A percentile compares a stretch with the other conserved stretches of the same genome.
phyloP scores from a whole-genome alignment of 2,329 filamentous ascomycete species.

The Colletotrichum eleusines region DNA sequence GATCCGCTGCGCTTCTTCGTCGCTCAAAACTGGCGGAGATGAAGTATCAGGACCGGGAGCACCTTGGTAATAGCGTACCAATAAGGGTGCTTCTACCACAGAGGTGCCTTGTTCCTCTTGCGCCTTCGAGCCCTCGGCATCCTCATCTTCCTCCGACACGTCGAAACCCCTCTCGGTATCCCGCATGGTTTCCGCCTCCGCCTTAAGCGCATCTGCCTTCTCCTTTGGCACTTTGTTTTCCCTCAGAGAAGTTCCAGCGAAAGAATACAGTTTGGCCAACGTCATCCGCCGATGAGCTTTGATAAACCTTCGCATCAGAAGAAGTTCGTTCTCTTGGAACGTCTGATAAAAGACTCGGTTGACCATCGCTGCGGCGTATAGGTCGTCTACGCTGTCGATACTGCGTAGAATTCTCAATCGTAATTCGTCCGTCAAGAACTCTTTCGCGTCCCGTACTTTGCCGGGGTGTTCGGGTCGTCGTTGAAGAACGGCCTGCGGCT shows the following conservation, averaged over 20 bases:
- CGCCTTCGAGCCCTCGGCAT: background rate
- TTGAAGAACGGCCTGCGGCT: slow-evolving; percentile 51
- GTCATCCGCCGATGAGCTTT: slow-evolving; percentile 41
- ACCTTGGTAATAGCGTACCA: background rate
- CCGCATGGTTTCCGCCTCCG: slow-evolving; percentile 44
- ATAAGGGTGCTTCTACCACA: background rate
- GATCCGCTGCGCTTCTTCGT: slow-evolving; percentile 24
- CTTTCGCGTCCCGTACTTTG: background rate
- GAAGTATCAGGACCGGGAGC: background rate
- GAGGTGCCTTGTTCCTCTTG: background rate
- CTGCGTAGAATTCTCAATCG: slow-evolving; percentile 56
- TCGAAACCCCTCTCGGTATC: background rate
- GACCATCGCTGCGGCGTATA: slow-evolving; percentile 57
- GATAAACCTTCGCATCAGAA: slow-evolving; percentile 49
- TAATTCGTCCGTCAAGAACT: slow-evolving; percentile 53
- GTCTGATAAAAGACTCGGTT: slow-evolving; percentile 58
- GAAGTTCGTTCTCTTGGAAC: slow-evolving; percentile 59
- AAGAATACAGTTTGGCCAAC: slow-evolving; percentile 21
- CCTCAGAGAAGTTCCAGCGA: background rate
- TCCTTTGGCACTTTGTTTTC: slow-evolving; percentile 49
- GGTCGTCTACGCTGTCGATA: slow-evolving; percentile 56
- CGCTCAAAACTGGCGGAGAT: background rate
- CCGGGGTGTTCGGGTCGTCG: slow-evolving; percentile 7
- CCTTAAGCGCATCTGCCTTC: slow-evolving; percentile 49
- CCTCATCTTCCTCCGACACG: background rate